Evolutionary conservation across 208 protist genomes (phyloP).

Genomic region (Endotrypanum monterogeii): DNA sequence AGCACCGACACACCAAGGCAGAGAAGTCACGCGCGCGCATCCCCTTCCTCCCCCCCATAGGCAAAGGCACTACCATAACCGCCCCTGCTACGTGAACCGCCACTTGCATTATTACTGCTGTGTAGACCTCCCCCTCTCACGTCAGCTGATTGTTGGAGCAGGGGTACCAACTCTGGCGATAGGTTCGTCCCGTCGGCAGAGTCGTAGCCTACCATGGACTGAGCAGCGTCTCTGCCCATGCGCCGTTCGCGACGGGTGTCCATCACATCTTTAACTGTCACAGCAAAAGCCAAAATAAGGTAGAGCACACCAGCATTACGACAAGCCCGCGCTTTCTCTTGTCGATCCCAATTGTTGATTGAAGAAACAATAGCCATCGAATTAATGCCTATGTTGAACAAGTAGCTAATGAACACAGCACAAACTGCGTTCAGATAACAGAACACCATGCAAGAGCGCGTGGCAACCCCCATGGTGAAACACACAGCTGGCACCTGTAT

Average conservation of each 20-base stretch:
- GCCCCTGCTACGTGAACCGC: background rate
- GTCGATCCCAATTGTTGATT: constrained; percentile 56
- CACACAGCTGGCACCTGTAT: constrained; percentile 1
- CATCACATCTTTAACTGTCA: constrained; percentile 33
- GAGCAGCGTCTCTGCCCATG: background rate
- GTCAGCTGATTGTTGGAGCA: constrained; percentile 25
- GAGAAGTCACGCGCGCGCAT: background rate
- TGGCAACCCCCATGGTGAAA: constrained; percentile 46
- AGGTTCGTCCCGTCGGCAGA: background rate
- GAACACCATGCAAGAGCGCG: constrained; percentile 74
- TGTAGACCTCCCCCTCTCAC: background rate
- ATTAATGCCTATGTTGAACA: constrained; percentile 65
- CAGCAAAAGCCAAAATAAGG: constrained; percentile 47
- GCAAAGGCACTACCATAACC: background rate
- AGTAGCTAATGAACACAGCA: constrained; percentile 75
- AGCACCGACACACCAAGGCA: background rate
- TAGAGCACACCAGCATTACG: constrained; percentile 71
- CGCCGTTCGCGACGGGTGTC: constrained; percentile 25
- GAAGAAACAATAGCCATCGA: constrained; percentile 65
- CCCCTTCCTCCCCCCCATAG: too few species aligned
- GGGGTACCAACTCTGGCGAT: constrained; percentile 9
- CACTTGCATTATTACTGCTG: background rate
- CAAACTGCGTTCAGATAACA: constrained; percentile 71
- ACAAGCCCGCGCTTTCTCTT: constrained; percentile 65
- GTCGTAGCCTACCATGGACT: constrained; percentile 25